Base-by-base conservation (phyloP, 768 basidiomycete genomes). In the Leccinum subtestaceum region DNA sequence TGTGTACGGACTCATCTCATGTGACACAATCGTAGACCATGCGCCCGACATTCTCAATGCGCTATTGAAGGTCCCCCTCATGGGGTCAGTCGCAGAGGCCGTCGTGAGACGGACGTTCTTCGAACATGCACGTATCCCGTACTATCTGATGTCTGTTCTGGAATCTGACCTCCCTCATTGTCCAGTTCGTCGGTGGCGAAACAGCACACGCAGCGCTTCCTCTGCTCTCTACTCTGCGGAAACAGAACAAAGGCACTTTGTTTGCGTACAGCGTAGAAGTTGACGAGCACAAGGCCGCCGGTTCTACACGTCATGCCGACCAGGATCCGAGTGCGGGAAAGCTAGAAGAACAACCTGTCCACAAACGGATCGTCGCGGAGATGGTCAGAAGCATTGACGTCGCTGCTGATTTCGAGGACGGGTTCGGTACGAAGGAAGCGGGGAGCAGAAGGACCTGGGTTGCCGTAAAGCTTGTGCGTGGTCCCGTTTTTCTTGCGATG, bases 141-240 rank as follows among this genome's bases (percentile, higher is more conserved):
- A 34, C 34, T 34, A 0, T 17, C 6, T 4, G 3, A 25, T 34
- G n/a, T n/a, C 4, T 11, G 4, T 58, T n/a, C 4, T 8, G 10
- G n/a, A 9, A 1, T 43, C 52, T 52, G 38, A 62, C 19, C 25
- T 21, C 23, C 29, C 10, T 2, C 5, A 5, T 27, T 6, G 1
- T 12, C n/a, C 15, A 93, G 87, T 98, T 96, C 64, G 94, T 95
- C 1, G 93, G 94, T 0, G 94, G 91, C 3, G 93, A 95, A 59
- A 88, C 88, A 0, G 89, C 87, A 0, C 79, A 82, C 38, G 85
- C 81, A 17, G 82, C 87, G 7, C 63, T 90, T 5, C 86, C 91
- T 1, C 69, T 90, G 1, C 80, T 97, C 43, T 75, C 78, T 43
- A 67, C 73, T 12, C 77, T 95, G 25, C 83, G 93, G 17, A 71